Evolutionary conservation across 805 yeast genomes (phyloP).

Genomic region (Zygoascus biomembranicola): DNA sequence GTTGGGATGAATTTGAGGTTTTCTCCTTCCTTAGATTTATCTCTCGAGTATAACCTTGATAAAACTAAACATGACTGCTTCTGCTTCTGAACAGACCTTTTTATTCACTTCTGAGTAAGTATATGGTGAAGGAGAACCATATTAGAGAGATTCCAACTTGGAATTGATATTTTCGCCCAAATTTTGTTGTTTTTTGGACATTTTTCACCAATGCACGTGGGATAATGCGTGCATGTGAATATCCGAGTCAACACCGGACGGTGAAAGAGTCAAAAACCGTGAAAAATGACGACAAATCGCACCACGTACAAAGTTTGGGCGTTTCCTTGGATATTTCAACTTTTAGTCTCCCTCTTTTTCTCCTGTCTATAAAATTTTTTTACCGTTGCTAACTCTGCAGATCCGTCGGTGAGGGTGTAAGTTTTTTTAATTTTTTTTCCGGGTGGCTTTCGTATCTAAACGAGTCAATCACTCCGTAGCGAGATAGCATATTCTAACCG

Average conservation of each 20-base stretch:
- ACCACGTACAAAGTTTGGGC: no score
- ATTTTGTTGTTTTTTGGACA: not conserved
- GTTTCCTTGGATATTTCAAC: not conserved
- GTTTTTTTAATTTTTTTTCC: not conserved
- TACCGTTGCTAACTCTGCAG: slow-evolving; percentile 7
- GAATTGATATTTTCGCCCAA: not conserved
- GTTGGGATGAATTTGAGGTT: not conserved
- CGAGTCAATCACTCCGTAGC: not conserved
- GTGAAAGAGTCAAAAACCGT: not conserved
- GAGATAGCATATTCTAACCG: not conserved
- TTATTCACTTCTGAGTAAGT: slow-evolving; percentile 54
- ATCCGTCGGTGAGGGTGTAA: slow-evolving; percentile 54
- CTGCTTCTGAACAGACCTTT: slow-evolving; percentile 33
- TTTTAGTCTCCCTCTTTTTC: not conserved
- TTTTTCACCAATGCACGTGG: not conserved
- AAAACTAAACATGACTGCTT: slow-evolving; percentile 24
- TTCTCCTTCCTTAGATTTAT: not conserved
- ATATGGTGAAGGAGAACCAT: not conserved
- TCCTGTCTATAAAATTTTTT: not conserved
- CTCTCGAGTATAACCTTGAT: not conserved
- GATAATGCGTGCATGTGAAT: not conserved
- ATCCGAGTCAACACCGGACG: not conserved
- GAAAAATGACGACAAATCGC: not conserved
- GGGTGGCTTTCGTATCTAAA: not conserved
- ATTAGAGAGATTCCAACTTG: not conserved